phyloP scores from a whole-genome alignment of 2,329 filamentous ascomycete genomes.

The Periconia macrospinosa region DNA sequence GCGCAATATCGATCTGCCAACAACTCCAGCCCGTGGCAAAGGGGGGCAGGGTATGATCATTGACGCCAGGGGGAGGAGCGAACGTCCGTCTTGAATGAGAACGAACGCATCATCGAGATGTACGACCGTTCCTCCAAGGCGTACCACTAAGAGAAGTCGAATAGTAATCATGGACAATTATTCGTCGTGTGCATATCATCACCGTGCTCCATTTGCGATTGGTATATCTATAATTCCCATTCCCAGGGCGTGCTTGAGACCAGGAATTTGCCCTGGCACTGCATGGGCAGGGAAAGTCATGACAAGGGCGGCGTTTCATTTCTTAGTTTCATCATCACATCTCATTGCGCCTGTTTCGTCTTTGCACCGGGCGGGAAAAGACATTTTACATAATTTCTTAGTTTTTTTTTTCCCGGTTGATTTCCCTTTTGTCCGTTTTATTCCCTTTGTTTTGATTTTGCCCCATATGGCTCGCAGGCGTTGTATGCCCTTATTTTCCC shows the following conservation, averaged over 20 bases:
- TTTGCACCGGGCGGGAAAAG: neutral
- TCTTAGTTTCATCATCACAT: neutral
- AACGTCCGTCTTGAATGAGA: constrained; percentile 16
- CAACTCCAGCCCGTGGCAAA: constrained; percentile 65
- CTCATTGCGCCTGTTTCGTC: neutral
- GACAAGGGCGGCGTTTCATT: constrained; percentile 10
- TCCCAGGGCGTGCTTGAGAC: too few relatives aligned
- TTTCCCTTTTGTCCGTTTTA: neutral
- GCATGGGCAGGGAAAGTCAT: constrained; percentile 9
- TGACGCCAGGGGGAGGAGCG: constrained; percentile 47
- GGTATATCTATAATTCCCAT: constrained; percentile 28
- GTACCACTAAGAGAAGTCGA: constrained; percentile 19
- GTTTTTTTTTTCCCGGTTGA: too few relatives aligned
- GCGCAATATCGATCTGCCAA: constrained; percentile 50
- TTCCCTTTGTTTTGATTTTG: neutral
- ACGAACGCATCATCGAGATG: constrained; percentile 39
- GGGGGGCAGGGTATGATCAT: constrained; percentile 66
- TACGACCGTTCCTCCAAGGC: constrained; percentile 35
- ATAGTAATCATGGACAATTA: constrained; percentile 15
- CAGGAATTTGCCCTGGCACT: constrained; percentile 23
- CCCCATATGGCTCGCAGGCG: too few relatives aligned
- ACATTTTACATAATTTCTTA: neutral
- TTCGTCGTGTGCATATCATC: constrained; percentile 27
- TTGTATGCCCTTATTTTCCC: too few relatives aligned
- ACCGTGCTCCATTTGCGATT: constrained; percentile 9